Base-by-base conservation (phyloP, 768 basidiomycete genomes). In the Filobasidium floriforme region DNA sequence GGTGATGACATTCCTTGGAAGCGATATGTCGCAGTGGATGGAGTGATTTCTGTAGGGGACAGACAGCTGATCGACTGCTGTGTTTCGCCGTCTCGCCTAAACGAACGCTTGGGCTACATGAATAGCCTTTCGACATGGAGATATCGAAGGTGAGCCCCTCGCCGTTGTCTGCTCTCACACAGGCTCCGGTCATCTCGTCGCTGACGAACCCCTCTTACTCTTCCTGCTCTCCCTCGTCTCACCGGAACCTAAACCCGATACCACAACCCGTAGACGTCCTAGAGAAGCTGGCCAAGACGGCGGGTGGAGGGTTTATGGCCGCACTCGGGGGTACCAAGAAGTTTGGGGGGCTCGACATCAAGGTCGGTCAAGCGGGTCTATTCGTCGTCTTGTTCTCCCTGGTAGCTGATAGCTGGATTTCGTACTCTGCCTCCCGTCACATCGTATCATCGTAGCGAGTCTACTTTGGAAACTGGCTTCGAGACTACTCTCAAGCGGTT, bases 401-500 rank as follows among this genome's bases (percentile, higher is more conserved):
- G 32, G 9, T 37, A 37, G 52, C n/a, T 32, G 29, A 32, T 7
- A 51, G n/a, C n/a, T n/a, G n/a, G n/a, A n/a, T n/a, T 55, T 12
- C 63, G 7, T 26, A 55, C 37, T 10, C 18, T 40, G 29, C 5
- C 14, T 55, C 26, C 37, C 18, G 9, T 37, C 32, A 37, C 32
- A 37, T 9, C 32, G 32, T 9, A 37, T 9, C 32, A 37, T 37
- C 9, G 41, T 22, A 60, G 59, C 67, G 49, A 3, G 57, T 41
- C 22, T 73, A 75, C 63, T 73, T 73, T 68, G 79, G 79, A 51
- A 75, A 75, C 68, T 73, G 71, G 90, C 82, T 93, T 41, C 82
- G 92, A 44, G 91, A 93, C 80, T 93, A 92, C 78, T 88, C 87
- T 71, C 69, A 90, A 84, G 89, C 90, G 1, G 86, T 92, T 22